phyloP scores from a whole-genome alignment of 352 stramenopile genomes.

The Pythium phragmitis region DNA sequence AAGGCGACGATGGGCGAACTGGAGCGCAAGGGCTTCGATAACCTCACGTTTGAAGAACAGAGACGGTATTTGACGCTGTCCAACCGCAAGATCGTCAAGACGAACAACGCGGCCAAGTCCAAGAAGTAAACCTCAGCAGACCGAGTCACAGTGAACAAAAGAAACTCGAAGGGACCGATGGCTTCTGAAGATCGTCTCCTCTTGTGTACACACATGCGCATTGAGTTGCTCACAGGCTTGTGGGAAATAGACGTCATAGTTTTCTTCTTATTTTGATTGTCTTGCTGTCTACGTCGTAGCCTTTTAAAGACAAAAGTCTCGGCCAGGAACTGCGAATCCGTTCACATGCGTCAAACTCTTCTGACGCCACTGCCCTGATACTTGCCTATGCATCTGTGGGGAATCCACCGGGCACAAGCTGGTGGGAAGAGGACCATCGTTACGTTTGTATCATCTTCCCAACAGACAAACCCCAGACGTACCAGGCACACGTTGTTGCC shows the following conservation, averaged over 20 bases:
- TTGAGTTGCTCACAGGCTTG: background rate
- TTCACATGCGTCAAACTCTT: background rate
- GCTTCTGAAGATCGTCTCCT: background rate
- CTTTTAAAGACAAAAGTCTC: background rate
- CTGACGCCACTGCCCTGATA: no score
- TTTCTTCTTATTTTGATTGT: constrained; percentile 3
- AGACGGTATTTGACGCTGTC: constrained; percentile 73
- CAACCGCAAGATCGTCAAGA: constrained; percentile 73
- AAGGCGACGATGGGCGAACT: constrained; percentile 76
- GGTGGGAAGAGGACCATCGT: background rate
- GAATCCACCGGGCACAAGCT: constrained; percentile 83
- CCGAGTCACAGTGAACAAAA: constrained; percentile 17
- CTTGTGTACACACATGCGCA: background rate
- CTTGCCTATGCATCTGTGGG: constrained; percentile 30
- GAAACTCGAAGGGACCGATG: constrained; percentile 5
- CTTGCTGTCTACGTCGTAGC: background rate
- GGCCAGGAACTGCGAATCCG: background rate
- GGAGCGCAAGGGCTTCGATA: constrained; percentile 80
- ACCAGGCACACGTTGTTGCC: constrained; percentile 97
- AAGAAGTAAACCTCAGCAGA: constrained; percentile 67
- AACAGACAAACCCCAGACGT: constrained; percentile 1
- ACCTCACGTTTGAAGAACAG: constrained; percentile 72
- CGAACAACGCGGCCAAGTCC: constrained; percentile 76
- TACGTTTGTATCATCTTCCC: background rate
- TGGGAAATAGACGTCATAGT: constrained; percentile 10